phyloP scores from a whole-genome alignment of 345 rosid species.

The Linum tenue region DNA sequence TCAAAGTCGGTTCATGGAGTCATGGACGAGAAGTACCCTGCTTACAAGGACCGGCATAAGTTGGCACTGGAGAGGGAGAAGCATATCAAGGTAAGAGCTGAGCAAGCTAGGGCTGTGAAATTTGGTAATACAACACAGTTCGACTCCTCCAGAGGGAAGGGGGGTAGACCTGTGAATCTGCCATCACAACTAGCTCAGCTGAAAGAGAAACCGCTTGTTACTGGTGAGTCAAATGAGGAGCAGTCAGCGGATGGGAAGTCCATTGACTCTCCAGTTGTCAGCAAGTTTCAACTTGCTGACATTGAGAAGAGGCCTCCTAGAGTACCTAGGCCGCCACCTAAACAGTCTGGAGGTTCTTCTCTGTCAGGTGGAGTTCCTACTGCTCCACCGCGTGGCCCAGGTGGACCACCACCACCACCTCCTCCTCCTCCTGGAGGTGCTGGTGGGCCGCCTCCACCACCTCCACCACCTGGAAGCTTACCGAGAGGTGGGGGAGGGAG shows the following conservation, averaged over 20 bases:
- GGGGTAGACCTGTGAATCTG: constrained; percentile 29
- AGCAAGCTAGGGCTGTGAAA: constrained; percentile 63
- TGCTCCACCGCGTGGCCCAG: constrained; percentile 52
- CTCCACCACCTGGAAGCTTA: constrained; percentile 84
- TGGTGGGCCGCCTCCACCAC: constrained; percentile 62
- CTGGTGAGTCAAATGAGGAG: constrained; percentile 31
- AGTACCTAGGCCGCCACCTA: constrained; percentile 85
- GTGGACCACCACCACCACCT: constrained; percentile 37
- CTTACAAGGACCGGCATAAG: constrained; percentile 86
- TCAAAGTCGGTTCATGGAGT: constrained; percentile 79
- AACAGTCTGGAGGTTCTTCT: constrained; percentile 32
- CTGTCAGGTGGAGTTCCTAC: constrained; percentile 38
- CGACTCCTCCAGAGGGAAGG: constrained; percentile 17
- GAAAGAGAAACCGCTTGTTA: constrained; percentile 47
- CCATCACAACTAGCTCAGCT: constrained; percentile 71
- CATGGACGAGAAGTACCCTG: constrained; percentile 78
- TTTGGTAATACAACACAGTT: constrained; percentile 38
- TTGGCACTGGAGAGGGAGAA: constrained; percentile 86
- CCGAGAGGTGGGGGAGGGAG: constrained; percentile 65
- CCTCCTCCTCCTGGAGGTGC: constrained; percentile 26
- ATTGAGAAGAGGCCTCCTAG: constrained; percentile 85
- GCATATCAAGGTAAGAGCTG: constrained; percentile 69
- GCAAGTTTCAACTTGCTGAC: constrained; percentile 64
- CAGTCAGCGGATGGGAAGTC: constrained; percentile 45
- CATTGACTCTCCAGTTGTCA: constrained; percentile 40